Conservation (phyloP, 768 basidiomycete genomes). For the Psilocybe azurescens region DNA sequence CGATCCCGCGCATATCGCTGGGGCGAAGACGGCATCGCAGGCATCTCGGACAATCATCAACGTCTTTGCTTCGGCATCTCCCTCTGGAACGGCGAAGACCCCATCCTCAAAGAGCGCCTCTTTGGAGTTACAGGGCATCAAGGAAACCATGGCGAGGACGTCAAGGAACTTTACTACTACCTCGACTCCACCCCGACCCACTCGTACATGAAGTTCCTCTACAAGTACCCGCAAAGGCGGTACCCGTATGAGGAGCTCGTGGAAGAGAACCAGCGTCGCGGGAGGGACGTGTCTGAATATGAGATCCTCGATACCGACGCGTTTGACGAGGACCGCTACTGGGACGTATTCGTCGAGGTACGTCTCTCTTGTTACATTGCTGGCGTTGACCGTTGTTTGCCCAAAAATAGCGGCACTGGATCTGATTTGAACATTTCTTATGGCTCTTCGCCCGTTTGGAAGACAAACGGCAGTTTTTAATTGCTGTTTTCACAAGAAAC, state of each 20-base stretch:
- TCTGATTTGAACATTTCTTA: too few species aligned
- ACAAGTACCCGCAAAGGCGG: slow-evolving; percentile 94
- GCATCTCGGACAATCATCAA: slow-evolving; percentile 97
- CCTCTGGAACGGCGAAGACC: slow-evolving; percentile 94
- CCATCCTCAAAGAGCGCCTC: slow-evolving; percentile 94
- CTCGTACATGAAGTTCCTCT: slow-evolving; percentile 99
- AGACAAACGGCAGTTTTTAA: too few species aligned
- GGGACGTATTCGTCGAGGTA: slow-evolving; percentile 99
- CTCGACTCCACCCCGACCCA: slow-evolving; percentile 98
- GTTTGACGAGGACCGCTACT: slow-evolving; percentile 93
- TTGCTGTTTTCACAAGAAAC: too few species aligned
- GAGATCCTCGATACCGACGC: slow-evolving; percentile 93
- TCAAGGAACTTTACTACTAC: slow-evolving; percentile 99
- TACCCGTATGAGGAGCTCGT: slow-evolving; percentile 97
- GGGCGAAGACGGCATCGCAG: slow-evolving; percentile 98
- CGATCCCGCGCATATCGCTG: slow-evolving; percentile 95
- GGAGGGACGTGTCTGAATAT: slow-evolving; percentile 87
- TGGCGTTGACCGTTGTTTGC: too few species aligned
- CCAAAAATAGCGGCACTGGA: too few species aligned
- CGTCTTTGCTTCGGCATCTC: slow-evolving; percentile 89
- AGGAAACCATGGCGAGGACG: slow-evolving; percentile 99
- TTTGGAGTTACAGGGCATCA: slow-evolving; percentile 97
- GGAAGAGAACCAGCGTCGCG: slow-evolving; percentile 79
- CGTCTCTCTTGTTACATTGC: slow-evolving; percentile 31
- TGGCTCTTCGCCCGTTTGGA: too few species aligned